Percentiles rank a stretch among this genome's conserved stretches.
These are phyloP conservation scores for Cercospora berteroae DNA, from an alignment of 2,329 filamentous ascomycete genomes.

Conservation along the genomic window DNA sequence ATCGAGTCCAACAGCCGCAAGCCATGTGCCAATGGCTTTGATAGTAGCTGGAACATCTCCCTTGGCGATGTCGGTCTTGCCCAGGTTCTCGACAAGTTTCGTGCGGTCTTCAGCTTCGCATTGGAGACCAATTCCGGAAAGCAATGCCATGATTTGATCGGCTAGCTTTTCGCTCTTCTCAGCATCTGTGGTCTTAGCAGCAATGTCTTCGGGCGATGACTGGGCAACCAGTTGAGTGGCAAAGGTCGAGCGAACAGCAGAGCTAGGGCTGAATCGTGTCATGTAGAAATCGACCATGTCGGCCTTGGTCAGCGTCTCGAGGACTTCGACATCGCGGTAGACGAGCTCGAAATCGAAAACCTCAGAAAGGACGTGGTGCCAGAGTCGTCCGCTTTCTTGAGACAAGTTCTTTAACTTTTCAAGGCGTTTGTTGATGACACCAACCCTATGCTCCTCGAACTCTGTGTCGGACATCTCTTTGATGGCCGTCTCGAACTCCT, in stretches of 20 bases:
- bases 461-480: slow-evolving; percentile 75
- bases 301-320: slow-evolving; percentile 71
- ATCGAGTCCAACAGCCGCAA: slow-evolving; percentile 46
- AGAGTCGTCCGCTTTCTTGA: slow-evolving; percentile 78
- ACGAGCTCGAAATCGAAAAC: slow-evolving; percentile 85
- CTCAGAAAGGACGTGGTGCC: slow-evolving; percentile 80
- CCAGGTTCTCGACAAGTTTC: slow-evolving; percentile 46
- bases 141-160: slow-evolving; percentile 46
- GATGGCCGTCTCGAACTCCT: slow-evolving; percentile 63
- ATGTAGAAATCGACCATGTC: slow-evolving; percentile 80
- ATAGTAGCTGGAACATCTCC: slow-evolving; percentile 41
- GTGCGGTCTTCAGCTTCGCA: slow-evolving; percentile 41
- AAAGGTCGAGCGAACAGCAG: slow-evolving; percentile 72
- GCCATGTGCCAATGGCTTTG: slow-evolving; percentile 42
- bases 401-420: slow-evolving; percentile 91
- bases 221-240: slow-evolving; percentile 82
- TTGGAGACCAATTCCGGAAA: slow-evolving; percentile 49
- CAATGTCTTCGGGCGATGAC: slow-evolving; percentile 44
- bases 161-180: slow-evolving; percentile 49
- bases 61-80: slow-evolving; percentile 46
- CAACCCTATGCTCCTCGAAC: slow-evolving; percentile 88
- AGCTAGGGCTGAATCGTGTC: slow-evolving; percentile 71
- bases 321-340: slow-evolving; percentile 70
- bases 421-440: slow-evolving; percentile 78
- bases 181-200: slow-evolving; percentile 33